Evolutionary conservation across 2,329 filamentous ascomycete genomes (phyloP).

Genomic region (Neoarthrinium moseri): DNA sequence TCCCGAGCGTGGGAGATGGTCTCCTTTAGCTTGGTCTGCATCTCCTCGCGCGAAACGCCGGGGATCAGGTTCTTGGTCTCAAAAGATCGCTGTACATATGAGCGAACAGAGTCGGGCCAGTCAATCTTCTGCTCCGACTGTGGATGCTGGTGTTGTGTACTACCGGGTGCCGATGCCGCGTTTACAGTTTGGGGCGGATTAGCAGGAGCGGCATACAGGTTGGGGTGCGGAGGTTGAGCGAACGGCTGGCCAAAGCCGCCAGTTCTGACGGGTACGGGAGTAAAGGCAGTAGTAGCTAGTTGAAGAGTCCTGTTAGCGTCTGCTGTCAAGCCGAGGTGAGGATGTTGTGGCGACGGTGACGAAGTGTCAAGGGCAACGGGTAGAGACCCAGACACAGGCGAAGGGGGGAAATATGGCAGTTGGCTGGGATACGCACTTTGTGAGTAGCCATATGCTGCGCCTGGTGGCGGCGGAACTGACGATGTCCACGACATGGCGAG

Average conservation of each 20-base stretch:
- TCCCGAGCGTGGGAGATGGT: constrained; percentile 84
- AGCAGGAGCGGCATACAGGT: constrained; percentile 27
- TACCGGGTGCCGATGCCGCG: constrained; percentile 25
- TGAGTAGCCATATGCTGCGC: constrained; percentile 21
- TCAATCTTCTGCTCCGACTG: constrained; percentile 60
- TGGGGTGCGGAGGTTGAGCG: constrained; percentile 25
- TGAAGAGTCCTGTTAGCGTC: constrained; percentile 25
- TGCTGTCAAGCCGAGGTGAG: neutral
- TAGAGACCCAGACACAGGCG: neutral
- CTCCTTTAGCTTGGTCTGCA: constrained; percentile 81
- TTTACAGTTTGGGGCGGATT: constrained; percentile 28
- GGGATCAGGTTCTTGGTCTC: constrained; percentile 67
- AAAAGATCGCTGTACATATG: constrained; percentile 89
- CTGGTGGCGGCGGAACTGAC: constrained; percentile 20
- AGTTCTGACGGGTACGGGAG: constrained; percentile 41
- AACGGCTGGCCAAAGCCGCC: constrained; percentile 31
- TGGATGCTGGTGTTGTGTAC: constrained; percentile 34
- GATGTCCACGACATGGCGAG: constrained; percentile 11
- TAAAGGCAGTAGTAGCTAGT: constrained; percentile 38
- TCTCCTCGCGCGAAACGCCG: constrained; percentile 63
- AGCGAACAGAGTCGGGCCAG: constrained; percentile 80
- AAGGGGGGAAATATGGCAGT: neutral
- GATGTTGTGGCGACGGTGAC: neutral
- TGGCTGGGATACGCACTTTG: constrained; percentile 16
- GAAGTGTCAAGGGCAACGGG: neutral